These are phyloP conservation scores for Euphorbia tirucalli DNA, from an alignment of 345 rosid genomes.

Conservation along the genomic window DNA sequence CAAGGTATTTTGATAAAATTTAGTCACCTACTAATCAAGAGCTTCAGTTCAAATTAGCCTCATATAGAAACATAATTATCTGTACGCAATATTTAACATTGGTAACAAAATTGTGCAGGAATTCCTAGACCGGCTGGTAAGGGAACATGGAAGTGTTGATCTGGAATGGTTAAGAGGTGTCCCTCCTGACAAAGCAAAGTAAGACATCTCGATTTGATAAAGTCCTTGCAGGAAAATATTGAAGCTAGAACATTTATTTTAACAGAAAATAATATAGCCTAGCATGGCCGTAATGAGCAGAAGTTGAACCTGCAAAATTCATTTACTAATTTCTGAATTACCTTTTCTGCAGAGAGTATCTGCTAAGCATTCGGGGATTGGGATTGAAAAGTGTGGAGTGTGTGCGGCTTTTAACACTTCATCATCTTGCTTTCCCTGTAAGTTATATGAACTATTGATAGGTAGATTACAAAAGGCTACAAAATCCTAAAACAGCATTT, in stretches of 20 bases:
- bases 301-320: not conserved
- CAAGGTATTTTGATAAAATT: constrained; percentile 45
- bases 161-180: constrained; percentile 92
- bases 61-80: constrained; percentile 11
- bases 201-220: constrained; percentile 19
- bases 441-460: constrained; percentile 28
- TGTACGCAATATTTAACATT: constrained; percentile 16
- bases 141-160: constrained; percentile 70
- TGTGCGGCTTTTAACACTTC: constrained; percentile 87
- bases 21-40: constrained; percentile 11
- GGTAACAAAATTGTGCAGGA: constrained; percentile 53
- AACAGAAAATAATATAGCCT: not conserved
- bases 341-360: constrained; percentile 62
- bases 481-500: constrained; percentile 8
- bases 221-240: constrained; percentile 7
- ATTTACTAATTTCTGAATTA: constrained; percentile 11
- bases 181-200: constrained; percentile 81
- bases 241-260: not conserved
- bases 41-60: constrained; percentile 10
- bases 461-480: constrained; percentile 12
- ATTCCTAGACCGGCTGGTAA: constrained; percentile 63
- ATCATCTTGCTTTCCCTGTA: constrained; percentile 92
- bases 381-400: constrained; percentile 98
- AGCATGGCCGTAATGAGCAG: not conserved
- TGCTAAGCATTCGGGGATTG: constrained; percentile 75